These are phyloP conservation scores for Monilinia fructicola DNA, from an alignment of 2,329 filamentous ascomycete species.

Conservation along the genomic window DNA sequence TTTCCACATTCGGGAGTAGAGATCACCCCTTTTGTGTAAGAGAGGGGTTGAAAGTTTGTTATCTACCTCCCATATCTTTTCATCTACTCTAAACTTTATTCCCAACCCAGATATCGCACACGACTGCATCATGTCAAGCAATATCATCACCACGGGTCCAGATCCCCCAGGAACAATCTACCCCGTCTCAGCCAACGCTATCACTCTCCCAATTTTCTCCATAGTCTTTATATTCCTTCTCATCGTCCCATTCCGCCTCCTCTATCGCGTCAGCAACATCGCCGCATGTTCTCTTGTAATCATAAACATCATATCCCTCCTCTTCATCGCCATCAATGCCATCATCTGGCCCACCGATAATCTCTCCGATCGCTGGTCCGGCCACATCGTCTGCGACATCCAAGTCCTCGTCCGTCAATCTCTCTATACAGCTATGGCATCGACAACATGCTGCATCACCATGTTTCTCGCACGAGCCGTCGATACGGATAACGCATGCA, in stretches of 20 bases:
- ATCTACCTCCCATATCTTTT: slow-evolving; percentile 5
- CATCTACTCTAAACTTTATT: neutral
- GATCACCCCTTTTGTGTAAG: neutral
- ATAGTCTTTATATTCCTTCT: slow-evolving; percentile 52
- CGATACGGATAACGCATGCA: slow-evolving; percentile 54
- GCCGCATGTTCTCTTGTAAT: slow-evolving; percentile 56
- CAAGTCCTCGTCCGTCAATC: slow-evolving; percentile 59
- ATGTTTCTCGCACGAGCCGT: slow-evolving; percentile 59
- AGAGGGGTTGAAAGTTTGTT: neutral
- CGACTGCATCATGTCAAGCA: neutral
- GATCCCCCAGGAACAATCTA: neutral
- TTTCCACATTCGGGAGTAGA: neutral
- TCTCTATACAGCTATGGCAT: slow-evolving; percentile 51
- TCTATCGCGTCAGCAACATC: slow-evolving; percentile 60
- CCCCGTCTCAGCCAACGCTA: slow-evolving; percentile 36
- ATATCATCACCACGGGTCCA: slow-evolving; percentile 5
- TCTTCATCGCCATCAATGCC: slow-evolving; percentile 60
- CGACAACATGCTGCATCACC: slow-evolving; percentile 57
- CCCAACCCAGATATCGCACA: neutral
- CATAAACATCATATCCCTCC: slow-evolving; percentile 56
- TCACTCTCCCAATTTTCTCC: slow-evolving; percentile 50
- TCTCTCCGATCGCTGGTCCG: slow-evolving; percentile 54
- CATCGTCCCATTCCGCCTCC: slow-evolving; percentile 58
- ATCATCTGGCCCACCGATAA: slow-evolving; percentile 64
- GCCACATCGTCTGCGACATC: slow-evolving; percentile 62